Conservation (phyloP, 2,329 filamentous ascomycete species). For the Cercospora sesami region DNA sequence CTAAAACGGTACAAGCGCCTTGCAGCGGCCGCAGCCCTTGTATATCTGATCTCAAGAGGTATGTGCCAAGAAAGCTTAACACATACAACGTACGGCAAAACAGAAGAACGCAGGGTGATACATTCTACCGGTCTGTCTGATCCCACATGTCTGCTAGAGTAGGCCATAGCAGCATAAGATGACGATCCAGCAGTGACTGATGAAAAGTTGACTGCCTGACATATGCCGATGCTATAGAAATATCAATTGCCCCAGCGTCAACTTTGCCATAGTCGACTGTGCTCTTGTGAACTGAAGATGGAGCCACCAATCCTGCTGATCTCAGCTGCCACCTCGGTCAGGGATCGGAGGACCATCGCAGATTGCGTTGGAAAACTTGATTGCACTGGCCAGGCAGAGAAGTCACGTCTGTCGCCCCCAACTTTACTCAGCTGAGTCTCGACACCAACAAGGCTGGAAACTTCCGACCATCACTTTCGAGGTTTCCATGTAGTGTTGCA, state of each 20-base stretch:
- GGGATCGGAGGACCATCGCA: not conserved
- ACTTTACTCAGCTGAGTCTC: not conserved
- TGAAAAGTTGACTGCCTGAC: not conserved
- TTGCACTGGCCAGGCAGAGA: not conserved
- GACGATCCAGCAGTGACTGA: not conserved
- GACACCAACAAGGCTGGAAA: not conserved
- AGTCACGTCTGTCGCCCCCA: not conserved
- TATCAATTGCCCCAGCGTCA: not conserved
- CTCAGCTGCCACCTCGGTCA: not conserved
- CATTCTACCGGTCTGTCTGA: not conserved
- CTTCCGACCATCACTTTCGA: not conserved
- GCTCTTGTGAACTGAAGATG: not conserved
- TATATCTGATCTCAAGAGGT: not conserved
- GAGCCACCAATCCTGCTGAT: not conserved
- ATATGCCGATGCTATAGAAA: not conserved
- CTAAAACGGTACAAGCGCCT: not conserved
- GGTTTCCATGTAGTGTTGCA: not conserved
- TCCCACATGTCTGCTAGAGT: not conserved
- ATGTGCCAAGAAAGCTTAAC: not conserved
- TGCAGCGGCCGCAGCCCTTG: not conserved
- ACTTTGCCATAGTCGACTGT: not conserved
- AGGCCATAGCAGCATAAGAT: not conserved
- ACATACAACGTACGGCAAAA: not conserved
- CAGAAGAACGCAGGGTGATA: not conserved
- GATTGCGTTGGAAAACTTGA: not conserved